Conservation (phyloP, 2,329 filamentous ascomycete species). For the Phaeosphaeriaceae sp. region DNA sequence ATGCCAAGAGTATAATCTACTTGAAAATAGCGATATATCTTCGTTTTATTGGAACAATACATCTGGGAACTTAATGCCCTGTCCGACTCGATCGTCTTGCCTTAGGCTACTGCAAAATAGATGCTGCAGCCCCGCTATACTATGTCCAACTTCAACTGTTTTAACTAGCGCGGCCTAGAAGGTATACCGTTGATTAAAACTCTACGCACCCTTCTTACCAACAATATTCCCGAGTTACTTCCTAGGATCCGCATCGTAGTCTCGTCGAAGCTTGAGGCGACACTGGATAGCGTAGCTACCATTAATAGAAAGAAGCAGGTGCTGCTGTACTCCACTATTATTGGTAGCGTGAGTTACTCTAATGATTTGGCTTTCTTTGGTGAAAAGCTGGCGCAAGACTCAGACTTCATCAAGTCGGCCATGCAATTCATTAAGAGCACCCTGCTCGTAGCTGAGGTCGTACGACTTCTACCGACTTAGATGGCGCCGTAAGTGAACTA, state of each 20-base stretch:
- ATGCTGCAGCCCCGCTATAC: constrained; percentile 33
- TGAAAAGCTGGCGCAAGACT: constrained; percentile 15
- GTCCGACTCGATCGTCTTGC: constrained; percentile 1
- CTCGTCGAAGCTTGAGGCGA: neutral
- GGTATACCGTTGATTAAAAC: constrained; percentile 21
- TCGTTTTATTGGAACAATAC: too few relatives aligned
- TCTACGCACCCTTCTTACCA: constrained; percentile 19
- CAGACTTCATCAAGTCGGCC: constrained; percentile 19
- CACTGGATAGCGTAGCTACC: neutral
- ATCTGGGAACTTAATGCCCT: constrained; percentile 7
- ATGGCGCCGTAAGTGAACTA: too few relatives aligned
- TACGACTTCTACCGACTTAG: constrained; percentile 15
- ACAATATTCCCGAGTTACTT: constrained; percentile 10
- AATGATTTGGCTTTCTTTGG: constrained; percentile 12
- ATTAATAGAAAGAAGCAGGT: too few relatives aligned
- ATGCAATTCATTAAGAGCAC: constrained; percentile 20
- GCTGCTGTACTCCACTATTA: neutral
- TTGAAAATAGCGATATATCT: too few relatives aligned
- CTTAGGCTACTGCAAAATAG: constrained; percentile 12
- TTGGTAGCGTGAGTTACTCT: neutral
- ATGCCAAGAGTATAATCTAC: too few relatives aligned
- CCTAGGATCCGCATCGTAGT: constrained; percentile 2
- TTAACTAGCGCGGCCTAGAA: constrained; percentile 26
- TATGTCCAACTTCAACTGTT: constrained; percentile 38
- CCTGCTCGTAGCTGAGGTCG: constrained; percentile 23